Percentiles rank a stretch among this genome's conserved stretches.
These are phyloP conservation scores for Claviceps sp. DNA, from an alignment of 2,329 filamentous ascomycete genomes.

Conservation along the genomic window DNA sequence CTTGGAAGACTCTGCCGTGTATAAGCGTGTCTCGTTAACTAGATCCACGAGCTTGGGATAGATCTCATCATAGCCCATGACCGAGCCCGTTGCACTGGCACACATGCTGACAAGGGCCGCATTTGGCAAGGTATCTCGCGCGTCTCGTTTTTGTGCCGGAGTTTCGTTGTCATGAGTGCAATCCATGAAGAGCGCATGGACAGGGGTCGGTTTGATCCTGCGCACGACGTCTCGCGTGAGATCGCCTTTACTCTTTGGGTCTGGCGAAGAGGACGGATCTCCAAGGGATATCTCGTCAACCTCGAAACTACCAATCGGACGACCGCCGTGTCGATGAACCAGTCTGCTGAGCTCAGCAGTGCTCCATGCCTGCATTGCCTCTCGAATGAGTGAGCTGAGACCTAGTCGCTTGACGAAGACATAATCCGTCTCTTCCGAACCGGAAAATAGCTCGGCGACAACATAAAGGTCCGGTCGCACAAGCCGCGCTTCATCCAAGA, in stretches of 20 bases:
- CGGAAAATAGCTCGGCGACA: slow-evolving; percentile 89
- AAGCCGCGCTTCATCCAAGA: slow-evolving; percentile 82
- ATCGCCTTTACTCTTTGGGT: slow-evolving; percentile 16
- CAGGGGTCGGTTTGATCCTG: slow-evolving; percentile 72
- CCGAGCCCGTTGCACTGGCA: slow-evolving; percentile 82
- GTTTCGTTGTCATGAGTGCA: slow-evolving; percentile 98
- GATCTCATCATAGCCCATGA: slow-evolving; percentile 96
- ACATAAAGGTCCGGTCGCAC: slow-evolving; percentile 82
- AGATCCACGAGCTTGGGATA: slow-evolving; percentile 90
- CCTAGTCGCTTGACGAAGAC: slow-evolving; percentile 89
- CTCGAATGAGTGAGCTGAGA: slow-evolving; percentile 80
- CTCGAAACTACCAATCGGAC: slow-evolving; percentile 94
- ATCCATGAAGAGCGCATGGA: slow-evolving; percentile 96
- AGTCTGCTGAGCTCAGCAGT: slow-evolving; percentile 84
- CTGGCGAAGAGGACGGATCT: slow-evolving; percentile 26
- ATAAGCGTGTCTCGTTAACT: slow-evolving; percentile 75
- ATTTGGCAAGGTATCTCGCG: slow-evolving; percentile 84
- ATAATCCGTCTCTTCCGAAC: slow-evolving; percentile 91
- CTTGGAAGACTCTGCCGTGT: slow-evolving; percentile 63
- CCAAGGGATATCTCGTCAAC: slow-evolving; percentile 68
- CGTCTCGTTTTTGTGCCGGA: slow-evolving; percentile 87
- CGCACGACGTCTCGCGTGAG: slow-evolving; percentile 53
- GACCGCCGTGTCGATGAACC: slow-evolving; percentile 84
- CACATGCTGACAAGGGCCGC: slow-evolving; percentile 94
- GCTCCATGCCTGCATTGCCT: slow-evolving; percentile 98